Conservation (phyloP, 257 asterid genomes). For the Henckelia pumila region DNA sequence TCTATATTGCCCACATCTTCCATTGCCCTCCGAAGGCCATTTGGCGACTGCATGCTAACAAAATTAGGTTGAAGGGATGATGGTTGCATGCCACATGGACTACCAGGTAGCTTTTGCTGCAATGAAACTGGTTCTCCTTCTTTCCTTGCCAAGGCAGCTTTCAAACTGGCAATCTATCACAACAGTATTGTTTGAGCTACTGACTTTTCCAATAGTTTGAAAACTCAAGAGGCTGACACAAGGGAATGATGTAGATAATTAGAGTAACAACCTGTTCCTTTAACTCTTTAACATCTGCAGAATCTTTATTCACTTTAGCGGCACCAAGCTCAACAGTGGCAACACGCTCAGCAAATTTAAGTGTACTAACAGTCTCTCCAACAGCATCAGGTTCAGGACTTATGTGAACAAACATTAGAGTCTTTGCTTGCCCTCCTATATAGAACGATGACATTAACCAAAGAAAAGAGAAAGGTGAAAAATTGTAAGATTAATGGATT, state of each 20-base stretch:
- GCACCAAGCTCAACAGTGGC: slow-evolving; percentile 98
- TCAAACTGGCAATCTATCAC: slow-evolving; percentile 70
- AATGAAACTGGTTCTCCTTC: slow-evolving; percentile 48
- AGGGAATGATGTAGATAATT: not conserved
- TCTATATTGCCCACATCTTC: slow-evolving; percentile 86
- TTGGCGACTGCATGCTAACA: slow-evolving; percentile 39
- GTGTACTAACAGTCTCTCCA: slow-evolving; percentile 95
- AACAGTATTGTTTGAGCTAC: slow-evolving; percentile 14
- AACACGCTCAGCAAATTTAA: slow-evolving; percentile 97
- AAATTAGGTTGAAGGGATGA: slow-evolving; percentile 41
- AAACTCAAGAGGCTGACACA: not conserved
- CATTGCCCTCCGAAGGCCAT: slow-evolving; percentile 74
- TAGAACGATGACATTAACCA: slow-evolving; percentile 19
- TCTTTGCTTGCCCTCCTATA: slow-evolving; percentile 96
- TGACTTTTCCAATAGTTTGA: slow-evolving; percentile 6
- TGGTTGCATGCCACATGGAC: slow-evolving; percentile 51
- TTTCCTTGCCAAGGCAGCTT: slow-evolving; percentile 74
- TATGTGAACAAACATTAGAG: slow-evolving; percentile 94
- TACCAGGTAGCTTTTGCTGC: slow-evolving; percentile 48
- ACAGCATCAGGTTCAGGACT: slow-evolving; percentile 89
- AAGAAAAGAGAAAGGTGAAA: slow-evolving; percentile 9
- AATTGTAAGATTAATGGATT: slow-evolving; percentile 5
- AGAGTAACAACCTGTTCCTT: slow-evolving; percentile 67
- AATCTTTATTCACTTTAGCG: slow-evolving; percentile 84
- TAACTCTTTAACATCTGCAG: slow-evolving; percentile 83